Base-by-base conservation (phyloP, 768 basidiomycete species). In the Suillus subaureus region DNA sequence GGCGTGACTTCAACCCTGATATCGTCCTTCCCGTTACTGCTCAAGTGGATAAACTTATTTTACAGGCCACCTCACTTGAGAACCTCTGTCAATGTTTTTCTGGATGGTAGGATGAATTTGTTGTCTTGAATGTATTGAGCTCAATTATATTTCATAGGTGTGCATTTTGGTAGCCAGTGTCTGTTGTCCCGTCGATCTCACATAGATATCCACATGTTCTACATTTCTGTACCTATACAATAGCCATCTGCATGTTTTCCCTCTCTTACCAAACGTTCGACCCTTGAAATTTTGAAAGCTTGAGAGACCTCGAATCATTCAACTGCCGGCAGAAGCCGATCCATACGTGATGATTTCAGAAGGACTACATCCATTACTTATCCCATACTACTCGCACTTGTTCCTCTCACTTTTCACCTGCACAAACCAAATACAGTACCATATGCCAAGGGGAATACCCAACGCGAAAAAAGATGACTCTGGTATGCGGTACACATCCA, bases 61-160 rank as follows among this genome's bases (percentile, higher is more conserved):
- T 89, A 68, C 94, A 99, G 76, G 94, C 97, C 6, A 97, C 93
- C 5, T 90, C 93, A 16, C 77, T 98, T 52, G 96, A 98, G 77
- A 97, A 99, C 75, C 86, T 99, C 2, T 97, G 95, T 75, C 96
- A 97, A 75, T 96, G 94, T 73, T 97, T 97, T 82, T 93, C 94
- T 67, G 96, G 96, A 76, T 97, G 95, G 96, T 91, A 71, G 62
- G 86, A 75, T 26, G 9, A 33, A 42, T 35, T 18, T 33, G 9
- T 43, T 52, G 65, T 40, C 15, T 21, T 55, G 39, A 35, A 33
- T 62, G 7, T 13, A 2, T 28, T 52, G 37, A 37, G 62, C 58
- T 63, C 39, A 64, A 13, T 64, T 42, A 68, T 13, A 35, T 61
- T 67, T 47, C 45, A 18, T 65, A 85, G 84, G 84, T 92, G 90